Conservation (phyloP, 2,329 filamentous ascomycete genomes). For the Monilinia fructigena region DNA sequence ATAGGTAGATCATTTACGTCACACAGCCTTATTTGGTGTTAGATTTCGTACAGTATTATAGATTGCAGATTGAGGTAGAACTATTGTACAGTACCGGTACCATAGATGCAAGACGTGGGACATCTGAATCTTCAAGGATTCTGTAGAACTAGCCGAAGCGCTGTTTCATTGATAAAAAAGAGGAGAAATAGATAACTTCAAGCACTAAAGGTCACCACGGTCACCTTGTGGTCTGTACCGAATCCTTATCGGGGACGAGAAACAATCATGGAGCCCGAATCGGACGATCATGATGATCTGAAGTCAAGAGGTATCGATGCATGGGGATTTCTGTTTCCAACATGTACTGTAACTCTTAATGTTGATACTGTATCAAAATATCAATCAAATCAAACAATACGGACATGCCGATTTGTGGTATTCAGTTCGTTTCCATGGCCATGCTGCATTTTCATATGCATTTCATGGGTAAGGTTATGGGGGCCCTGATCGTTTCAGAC, state of each 20-base stretch:
- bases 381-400: constrained; percentile 1
- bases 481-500: constrained; percentile 16
- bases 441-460: not conserved
- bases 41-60: not conserved
- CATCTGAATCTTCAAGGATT: not conserved
- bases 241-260: constrained; percentile 2
- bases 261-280: not conserved
- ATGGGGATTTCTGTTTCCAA: no score
- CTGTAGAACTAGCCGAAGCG: not conserved
- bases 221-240: constrained; percentile 12
- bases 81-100: not conserved
- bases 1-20: constrained; percentile 2
- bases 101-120: not conserved
- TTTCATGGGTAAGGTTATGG: not conserved
- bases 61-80: not conserved
- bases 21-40: constrained; percentile 13
- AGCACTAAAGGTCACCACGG: constrained; percentile 7
- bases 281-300: constrained; percentile 2
- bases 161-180: not conserved
- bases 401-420: not conserved
- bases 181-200: constrained; percentile 4
- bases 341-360: no score
- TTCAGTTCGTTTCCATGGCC: not conserved
- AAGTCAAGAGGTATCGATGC: not conserved
- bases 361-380: no score